Evolutionary conservation across 768 basidiomycete species (phyloP).

Genomic region (Rossbeevera mucosa): DNA sequence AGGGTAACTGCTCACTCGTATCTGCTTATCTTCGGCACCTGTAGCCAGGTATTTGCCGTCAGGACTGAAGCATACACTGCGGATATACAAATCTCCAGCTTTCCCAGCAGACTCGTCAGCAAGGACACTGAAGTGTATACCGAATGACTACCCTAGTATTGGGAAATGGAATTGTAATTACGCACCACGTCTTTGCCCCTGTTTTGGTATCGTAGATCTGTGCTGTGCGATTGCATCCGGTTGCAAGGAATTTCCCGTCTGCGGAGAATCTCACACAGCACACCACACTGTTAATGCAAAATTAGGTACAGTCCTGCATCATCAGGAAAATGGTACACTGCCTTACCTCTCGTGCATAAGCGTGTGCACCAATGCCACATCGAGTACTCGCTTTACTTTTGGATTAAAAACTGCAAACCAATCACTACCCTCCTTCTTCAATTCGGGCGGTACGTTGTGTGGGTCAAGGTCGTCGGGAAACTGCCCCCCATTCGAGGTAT

Average conservation of each 20-base stretch:
- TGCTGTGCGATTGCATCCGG: conserved; percentile 93
- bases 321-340: not conserved
- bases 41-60: conserved; percentile 71
- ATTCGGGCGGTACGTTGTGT: conserved; percentile 31
- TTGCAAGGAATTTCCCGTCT: conserved; percentile 89
- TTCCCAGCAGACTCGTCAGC: conserved; percentile 70
- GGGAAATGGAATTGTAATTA: conserved; percentile 5
- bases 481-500: conserved; percentile 26
- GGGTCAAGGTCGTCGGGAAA: conserved; percentile 34
- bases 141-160: conserved; percentile 6
- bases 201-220: conserved; percentile 94
- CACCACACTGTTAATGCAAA: conserved; percentile 49
- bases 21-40: conserved; percentile 88
- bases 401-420: conserved; percentile 91
- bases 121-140: conserved; percentile 50
- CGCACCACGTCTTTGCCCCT: conserved; percentile 79
- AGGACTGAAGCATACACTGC: conserved; percentile 77
- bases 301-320: conserved; percentile 6
- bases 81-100: conserved; percentile 82
- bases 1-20: conserved; percentile 55
- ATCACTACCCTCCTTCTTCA: conserved; percentile 66
- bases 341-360: conserved; percentile 85
- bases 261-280: conserved; percentile 94
- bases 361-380: conserved; percentile 78
- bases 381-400: conserved; percentile 70